Conservation (phyloP, 2,329 filamentous ascomycete genomes). For the Hypocrella siamensis region DNA sequence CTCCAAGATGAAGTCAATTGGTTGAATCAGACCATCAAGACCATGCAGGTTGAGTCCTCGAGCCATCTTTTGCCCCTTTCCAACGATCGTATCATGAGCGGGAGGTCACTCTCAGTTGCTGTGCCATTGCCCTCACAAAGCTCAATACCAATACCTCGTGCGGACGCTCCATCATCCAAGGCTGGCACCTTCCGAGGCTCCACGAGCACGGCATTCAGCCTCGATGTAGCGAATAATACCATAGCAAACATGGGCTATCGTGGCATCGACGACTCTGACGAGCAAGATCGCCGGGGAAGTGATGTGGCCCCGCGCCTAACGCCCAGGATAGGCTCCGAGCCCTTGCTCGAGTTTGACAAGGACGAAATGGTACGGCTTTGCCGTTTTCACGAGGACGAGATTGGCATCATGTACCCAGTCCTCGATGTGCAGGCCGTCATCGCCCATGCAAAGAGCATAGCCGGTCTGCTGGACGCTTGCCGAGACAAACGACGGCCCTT, state of each 20-base stretch:
- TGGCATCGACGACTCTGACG: constrained; percentile 41
- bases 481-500: constrained; percentile 17
- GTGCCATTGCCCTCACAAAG: constrained; percentile 29
- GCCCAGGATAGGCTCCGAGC: constrained; percentile 38
- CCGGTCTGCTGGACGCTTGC: constrained; percentile 51
- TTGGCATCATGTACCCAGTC: constrained; percentile 84
- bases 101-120: constrained; percentile 10
- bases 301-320: constrained; percentile 8
- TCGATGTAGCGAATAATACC: constrained; percentile 76
- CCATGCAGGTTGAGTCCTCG: constrained; percentile 40
- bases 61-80: constrained; percentile 24
- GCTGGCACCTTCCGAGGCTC: constrained; percentile 64
- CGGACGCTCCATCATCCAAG: constrained; percentile 31
- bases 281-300: constrained; percentile 29
- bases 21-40: constrained; percentile 56
- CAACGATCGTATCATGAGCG: constrained; percentile 25
- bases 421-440: constrained; percentile 59
- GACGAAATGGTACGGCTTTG: constrained; percentile 71
- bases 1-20: constrained; percentile 76
- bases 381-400: constrained; percentile 72
- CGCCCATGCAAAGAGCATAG: constrained; percentile 52
- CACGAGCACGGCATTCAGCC: constrained; percentile 70
- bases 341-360: constrained; percentile 62
- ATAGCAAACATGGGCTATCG: constrained; percentile 82
- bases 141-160: constrained; percentile 19